phyloP scores from a whole-genome alignment of 257 asterid genomes.

The Lavandula angustifolia region DNA sequence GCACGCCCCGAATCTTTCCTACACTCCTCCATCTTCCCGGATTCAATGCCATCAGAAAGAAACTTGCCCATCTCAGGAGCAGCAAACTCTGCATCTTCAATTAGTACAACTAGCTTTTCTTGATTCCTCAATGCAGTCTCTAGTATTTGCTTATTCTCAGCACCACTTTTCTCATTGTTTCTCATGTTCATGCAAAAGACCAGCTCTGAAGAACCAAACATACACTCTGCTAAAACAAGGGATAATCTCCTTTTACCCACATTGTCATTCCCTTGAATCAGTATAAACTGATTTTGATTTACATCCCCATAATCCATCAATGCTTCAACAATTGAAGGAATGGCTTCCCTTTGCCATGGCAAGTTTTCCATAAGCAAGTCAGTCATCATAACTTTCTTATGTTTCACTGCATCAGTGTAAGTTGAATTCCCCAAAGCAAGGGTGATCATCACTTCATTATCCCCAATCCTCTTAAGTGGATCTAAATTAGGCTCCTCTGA shows the following conservation, averaged over 20 bases:
- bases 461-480: constrained; percentile 57
- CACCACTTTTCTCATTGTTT: constrained; percentile 24
- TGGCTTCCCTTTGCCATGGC: constrained; percentile 68
- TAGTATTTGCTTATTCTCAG: constrained; percentile 36
- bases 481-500: constrained; percentile 50
- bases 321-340: constrained; percentile 50
- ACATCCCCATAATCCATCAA: constrained; percentile 32
- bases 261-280: constrained; percentile 68
- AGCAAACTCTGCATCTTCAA: constrained; percentile 63
- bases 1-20: constrained; percentile 23
- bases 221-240: constrained; percentile 46
- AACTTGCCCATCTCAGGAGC: constrained; percentile 48
- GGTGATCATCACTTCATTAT: constrained; percentile 59
- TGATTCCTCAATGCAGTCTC: constrained; percentile 48
- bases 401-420: constrained; percentile 25
- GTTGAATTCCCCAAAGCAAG: constrained; percentile 71
- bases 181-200: constrained; percentile 51
- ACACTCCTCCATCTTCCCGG: neutral
- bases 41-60: constrained; percentile 43
- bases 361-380: constrained; percentile 49
- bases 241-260: constrained; percentile 63
- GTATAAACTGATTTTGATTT: constrained; percentile 43
- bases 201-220: constrained; percentile 47
- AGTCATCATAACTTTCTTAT: constrained; percentile 20
- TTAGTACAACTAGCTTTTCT: constrained; percentile 48